Evolutionary conservation across 2,329 filamentous ascomycete genomes (phyloP).

Genomic region (Aureobasidium sp.): DNA sequence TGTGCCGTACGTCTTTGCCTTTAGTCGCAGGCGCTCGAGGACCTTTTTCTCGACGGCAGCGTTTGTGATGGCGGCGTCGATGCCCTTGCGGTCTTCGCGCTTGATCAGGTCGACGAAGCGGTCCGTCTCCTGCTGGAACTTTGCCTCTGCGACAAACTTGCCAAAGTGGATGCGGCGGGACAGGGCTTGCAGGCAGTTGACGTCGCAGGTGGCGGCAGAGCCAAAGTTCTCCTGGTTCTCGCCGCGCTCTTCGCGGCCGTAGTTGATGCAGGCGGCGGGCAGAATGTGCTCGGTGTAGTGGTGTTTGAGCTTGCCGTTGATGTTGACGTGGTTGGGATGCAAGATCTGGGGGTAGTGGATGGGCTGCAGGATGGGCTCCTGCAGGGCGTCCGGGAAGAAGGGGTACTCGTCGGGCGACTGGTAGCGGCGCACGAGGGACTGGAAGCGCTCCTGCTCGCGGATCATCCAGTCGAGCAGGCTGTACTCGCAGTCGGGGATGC

Average conservation of each 20-base stretch:
- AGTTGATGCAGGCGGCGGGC: conserved; percentile 70
- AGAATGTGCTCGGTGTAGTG: conserved; percentile 79
- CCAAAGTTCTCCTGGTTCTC: conserved; percentile 93
- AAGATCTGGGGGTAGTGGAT: conserved; percentile 83
- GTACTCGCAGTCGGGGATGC: conserved; percentile 62
- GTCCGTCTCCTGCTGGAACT: conserved; percentile 77
- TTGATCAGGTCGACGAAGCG: conserved; percentile 75
- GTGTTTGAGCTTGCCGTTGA: conserved; percentile 77
- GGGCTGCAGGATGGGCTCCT: conserved; percentile 74
- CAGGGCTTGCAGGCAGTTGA: conserved; percentile 79
- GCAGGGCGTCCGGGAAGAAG: conserved; percentile 79
- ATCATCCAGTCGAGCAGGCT: conserved; percentile 95
- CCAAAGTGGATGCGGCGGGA: conserved; percentile 92
- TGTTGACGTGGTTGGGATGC: conserved; percentile 79
- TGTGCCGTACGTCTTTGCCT: conserved; percentile 87
- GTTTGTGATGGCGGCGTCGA: conserved; percentile 87
- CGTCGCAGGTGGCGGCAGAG: conserved; percentile 82
- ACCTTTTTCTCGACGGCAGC: conserved; percentile 83
- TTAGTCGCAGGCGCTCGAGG: conserved; percentile 72
- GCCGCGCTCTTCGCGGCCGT: conserved; percentile 67
- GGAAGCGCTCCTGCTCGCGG: conserved; percentile 76
- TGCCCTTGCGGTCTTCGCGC: conserved; percentile 66
- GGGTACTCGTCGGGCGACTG: conserved; percentile 95
- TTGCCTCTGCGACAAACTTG: conserved; percentile 95
- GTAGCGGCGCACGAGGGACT: conserved; percentile 89